Conservation (phyloP, 345 rosid species). For the Pelargonium nanum region DNA sequence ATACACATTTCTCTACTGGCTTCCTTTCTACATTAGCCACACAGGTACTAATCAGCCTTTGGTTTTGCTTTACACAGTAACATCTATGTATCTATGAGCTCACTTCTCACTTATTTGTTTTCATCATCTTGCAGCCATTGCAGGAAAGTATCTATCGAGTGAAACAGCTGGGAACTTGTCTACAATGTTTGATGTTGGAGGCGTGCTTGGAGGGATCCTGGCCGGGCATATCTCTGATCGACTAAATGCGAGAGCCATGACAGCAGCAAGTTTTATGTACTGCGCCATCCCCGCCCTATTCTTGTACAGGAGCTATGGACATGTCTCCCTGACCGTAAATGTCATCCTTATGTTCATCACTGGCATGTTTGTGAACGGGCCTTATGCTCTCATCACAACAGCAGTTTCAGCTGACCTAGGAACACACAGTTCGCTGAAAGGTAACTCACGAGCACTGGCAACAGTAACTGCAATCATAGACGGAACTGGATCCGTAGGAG, state of each 20-base stretch:
- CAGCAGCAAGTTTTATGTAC: constrained; percentile 83
- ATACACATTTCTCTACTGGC: constrained; percentile 94
- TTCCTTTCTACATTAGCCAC: constrained; percentile 87
- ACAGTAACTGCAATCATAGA: constrained; percentile 91
- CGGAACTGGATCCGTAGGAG: constrained; percentile 96
- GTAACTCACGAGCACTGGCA: constrained; percentile 80
- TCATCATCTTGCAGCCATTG: constrained; percentile 47
- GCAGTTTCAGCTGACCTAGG: constrained; percentile 94
- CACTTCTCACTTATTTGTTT: background rate
- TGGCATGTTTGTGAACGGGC: constrained; percentile 82
- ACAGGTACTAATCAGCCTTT: constrained; percentile 37
- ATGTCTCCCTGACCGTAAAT: constrained; percentile 48
- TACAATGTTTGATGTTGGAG: constrained; percentile 86
- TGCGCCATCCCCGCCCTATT: constrained; percentile 78
- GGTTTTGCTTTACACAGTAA: background rate
- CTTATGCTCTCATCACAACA: constrained; percentile 81
- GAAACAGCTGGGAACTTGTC: constrained; percentile 80
- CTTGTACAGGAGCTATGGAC: constrained; percentile 70
- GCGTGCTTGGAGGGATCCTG: constrained; percentile 82
- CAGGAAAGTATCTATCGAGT: constrained; percentile 61
- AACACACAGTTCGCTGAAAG: constrained; percentile 69
- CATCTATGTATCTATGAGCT: background rate
- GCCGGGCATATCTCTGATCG: constrained; percentile 88
- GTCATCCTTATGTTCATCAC: constrained; percentile 62
- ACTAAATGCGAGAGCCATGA: constrained; percentile 70